Base-by-base conservation (phyloP, 2,329 filamentous ascomycete species). In the Penicillium sp. region DNA sequence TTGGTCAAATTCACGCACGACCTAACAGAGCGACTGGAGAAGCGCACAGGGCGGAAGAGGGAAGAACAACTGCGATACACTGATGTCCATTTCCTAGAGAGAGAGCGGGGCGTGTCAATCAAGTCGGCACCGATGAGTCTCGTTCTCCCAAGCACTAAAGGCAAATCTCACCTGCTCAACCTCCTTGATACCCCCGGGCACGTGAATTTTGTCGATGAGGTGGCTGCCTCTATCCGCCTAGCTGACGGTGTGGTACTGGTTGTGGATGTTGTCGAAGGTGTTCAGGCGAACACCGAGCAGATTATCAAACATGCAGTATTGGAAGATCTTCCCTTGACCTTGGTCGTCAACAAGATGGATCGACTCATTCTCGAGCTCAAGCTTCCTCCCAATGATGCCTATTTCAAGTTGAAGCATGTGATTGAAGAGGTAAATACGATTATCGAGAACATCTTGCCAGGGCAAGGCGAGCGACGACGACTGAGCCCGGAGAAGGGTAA, bases 351-450 rank as follows among this genome's bases (percentile, higher is more conserved):
- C 78, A 98, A 98, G 74, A 85, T 98, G 82, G 93, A 98, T 62
- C 83, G 93, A 22, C 74, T 98, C 53, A 95, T 98, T 54, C 72
- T 98, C 40, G 93, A 98, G 71, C 76, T 98, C 44, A 95, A 95
- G 68, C 78, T 98, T 13, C 93, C 93, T 2, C 93, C 93, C 2
- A 88, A 84, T 57, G 93, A 98, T 66, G 93, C 93, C 12, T 98
- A 98, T 73, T 97, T 96, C 77, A 98, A 98, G 76, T 77, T 98
- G 48, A 97, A 96, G 72, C 90, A 97, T 68, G 89, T 96, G n/a
- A 82, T 98, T 46, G 93, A 98, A 69, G 88, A 97, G 70, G 90
- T 98, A 69, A 98, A 98, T 71, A 95, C 88, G 1, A 76, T 93
- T 59, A 97, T 98, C 62, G 88, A 95, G 65, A 89, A 87, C 65